Evolutionary conservation across 805 yeast genomes (phyloP).

Genomic region (Metschnikowia colocasiae): DNA sequence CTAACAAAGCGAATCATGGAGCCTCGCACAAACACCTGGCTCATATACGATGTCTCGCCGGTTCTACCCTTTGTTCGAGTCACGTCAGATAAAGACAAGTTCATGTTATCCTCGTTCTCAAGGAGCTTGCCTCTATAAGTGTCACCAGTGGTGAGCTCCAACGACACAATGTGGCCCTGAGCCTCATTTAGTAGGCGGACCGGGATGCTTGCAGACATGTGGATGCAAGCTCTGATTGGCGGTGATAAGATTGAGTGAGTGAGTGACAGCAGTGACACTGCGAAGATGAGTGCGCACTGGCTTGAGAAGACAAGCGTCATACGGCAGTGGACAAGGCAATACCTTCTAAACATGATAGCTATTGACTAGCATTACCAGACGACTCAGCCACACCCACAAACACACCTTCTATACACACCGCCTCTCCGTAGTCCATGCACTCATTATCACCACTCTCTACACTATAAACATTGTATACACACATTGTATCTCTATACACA

Average conservation of each 20-base stretch:
- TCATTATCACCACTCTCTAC: too few relatives aligned
- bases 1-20: slow-evolving; percentile 80
- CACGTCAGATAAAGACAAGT: slow-evolving; percentile 78
- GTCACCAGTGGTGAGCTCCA: slow-evolving; percentile 83
- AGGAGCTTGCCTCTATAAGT: slow-evolving; percentile 82
- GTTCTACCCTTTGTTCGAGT: slow-evolving; percentile 63
- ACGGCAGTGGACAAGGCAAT: too few relatives aligned
- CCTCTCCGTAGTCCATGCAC: too few relatives aligned
- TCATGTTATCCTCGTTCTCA: slow-evolving; percentile 93
- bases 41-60: slow-evolving; percentile 72
- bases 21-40: slow-evolving; percentile 87
- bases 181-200: slow-evolving; percentile 84
- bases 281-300: not conserved
- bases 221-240: not conserved
- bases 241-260: not conserved
- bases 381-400: too few relatives aligned
- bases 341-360: too few relatives aligned
- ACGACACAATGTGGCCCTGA: slow-evolving; percentile 77
- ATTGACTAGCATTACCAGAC: too few relatives aligned
- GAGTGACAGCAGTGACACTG: not conserved
- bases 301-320: too few relatives aligned
- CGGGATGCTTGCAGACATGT: slow-evolving; percentile 73
- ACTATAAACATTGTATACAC: too few relatives aligned
- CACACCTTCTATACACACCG: too few relatives aligned
- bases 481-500: too few relatives aligned